Evolutionary conservation across 75 land plant species (phyloP).

Genomic region (Isoetes taiwanensis): DNA sequence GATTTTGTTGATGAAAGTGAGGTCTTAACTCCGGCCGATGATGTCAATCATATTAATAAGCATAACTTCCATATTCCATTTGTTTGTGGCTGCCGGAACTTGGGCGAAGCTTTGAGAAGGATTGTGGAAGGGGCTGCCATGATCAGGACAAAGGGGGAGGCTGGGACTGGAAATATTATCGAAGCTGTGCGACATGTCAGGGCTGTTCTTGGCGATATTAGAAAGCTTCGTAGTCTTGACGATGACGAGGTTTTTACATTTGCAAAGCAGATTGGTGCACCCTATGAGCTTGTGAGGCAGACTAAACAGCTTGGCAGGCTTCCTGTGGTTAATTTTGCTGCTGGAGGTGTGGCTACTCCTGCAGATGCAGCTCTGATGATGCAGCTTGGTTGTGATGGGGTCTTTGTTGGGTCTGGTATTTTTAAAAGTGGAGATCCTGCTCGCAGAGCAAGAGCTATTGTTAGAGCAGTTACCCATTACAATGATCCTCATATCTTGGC

Average conservation of each 20-base stretch:
- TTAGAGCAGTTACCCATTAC: conserved; percentile 52
- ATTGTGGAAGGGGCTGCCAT: conserved; percentile 29
- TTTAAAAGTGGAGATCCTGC: conserved; percentile 87
- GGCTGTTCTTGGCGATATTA: conserved; percentile 40
- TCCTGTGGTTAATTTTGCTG: conserved; percentile 48
- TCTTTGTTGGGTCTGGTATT: conserved; percentile 86
- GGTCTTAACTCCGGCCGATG: conserved; percentile 75
- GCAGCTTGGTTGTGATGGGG: conserved; percentile 95
- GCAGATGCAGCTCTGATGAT: conserved; percentile 95
- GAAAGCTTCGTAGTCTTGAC: conserved; percentile 39
- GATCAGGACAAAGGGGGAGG: conserved; percentile 57
- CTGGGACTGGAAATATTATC: conserved; percentile 80
- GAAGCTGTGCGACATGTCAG: conserved; percentile 85
- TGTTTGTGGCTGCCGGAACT: conserved; percentile 28
- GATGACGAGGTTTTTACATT: conserved; percentile 55
- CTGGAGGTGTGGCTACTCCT: conserved; percentile 55
- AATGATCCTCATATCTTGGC: conserved; percentile 49
- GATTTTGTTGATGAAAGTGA: conserved; percentile 86
- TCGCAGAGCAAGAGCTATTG: conserved; percentile 45
- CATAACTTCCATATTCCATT: conserved; percentile 58
- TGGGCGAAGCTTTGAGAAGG: conserved; percentile 24
- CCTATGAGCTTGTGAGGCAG: conserved; percentile 87
- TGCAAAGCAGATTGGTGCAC: conserved; percentile 39
- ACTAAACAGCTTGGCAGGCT: conserved; percentile 69
- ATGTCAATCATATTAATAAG: conserved; percentile 78